phyloP scores from a whole-genome alignment of 176 grass and related monocot genomes.

The Zoysia japonica region DNA sequence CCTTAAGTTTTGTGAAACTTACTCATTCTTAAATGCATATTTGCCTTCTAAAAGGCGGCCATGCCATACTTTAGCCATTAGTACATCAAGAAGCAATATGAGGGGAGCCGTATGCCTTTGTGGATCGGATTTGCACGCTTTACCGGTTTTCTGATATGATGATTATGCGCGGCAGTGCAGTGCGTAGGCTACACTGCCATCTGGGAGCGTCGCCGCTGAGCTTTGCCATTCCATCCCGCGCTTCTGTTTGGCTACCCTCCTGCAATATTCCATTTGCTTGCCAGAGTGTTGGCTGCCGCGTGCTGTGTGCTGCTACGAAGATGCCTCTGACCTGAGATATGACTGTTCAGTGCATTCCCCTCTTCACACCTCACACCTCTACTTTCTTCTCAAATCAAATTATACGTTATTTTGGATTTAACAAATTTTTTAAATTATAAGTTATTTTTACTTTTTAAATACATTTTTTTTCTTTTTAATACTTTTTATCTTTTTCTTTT shows the following conservation, averaged over 20 bases:
- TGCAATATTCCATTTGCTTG: conserved; percentile 93
- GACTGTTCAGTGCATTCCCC: conserved; percentile 48
- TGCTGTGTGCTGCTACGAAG: conserved; percentile 39
- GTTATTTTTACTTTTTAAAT: too few species aligned
- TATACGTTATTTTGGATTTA: too few species aligned
- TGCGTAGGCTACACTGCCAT: background rate
- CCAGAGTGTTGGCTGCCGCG: conserved; percentile 28
- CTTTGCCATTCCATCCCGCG: conserved; percentile 56
- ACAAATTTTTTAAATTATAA: too few species aligned
- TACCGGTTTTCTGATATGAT: background rate
- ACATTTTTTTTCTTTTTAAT: too few species aligned
- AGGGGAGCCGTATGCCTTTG: conserved; percentile 17
- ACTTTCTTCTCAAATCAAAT: too few species aligned
- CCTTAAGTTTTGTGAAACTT: conserved; percentile 7
- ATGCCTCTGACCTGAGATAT: conserved; percentile 66
- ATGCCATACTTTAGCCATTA: background rate
- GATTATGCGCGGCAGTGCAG: conserved; percentile 10
- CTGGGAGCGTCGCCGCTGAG: conserved; percentile 48
- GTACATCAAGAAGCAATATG: conserved; percentile 18
- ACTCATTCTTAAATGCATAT: background rate
- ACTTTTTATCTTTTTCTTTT: too few species aligned
- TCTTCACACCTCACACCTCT: background rate
- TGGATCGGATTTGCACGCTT: conserved; percentile 32
- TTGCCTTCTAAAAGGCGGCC: background rate
- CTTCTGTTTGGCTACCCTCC: conserved; percentile 17